Evolutionary conservation across 495 filamentous ascomycete species (phyloP), one percentile per base, ranked within the genome.

Genomic region (Xylaria venustula): DNA sequence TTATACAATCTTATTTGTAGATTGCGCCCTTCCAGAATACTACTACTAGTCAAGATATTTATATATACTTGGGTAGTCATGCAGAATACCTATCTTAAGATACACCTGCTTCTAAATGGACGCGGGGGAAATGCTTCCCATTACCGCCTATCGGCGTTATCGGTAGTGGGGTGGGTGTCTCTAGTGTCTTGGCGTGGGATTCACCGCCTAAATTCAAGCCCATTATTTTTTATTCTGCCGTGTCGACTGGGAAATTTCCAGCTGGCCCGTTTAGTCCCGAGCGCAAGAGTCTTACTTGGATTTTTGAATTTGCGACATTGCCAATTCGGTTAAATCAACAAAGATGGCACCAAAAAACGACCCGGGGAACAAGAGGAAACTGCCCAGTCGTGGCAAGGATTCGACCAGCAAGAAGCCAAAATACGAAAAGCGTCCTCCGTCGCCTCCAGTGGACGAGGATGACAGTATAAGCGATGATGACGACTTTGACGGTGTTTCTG

Each of bases 391-490:
- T 42, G 72, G 65, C 49, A 81, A 80, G 52, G 65, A 71, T 41
- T 56, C 55, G 44, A 64, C 63, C 14, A 71, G 62, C 54, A 85
- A 84, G 64, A 84, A 84, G 58, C 71, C 74, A 11, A 84, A 77
- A 65, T 73, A 71, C 25, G 67, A 67, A 45, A 77, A 76, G 54
- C 67, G 65, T 58, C 64, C 63, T 25, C 65, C 64, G 20, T 32
- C 58, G 41, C 67, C 40, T 12, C 64, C 48, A 53, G 61, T 60
- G 15, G 68, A 71, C 7, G 54, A 56, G 20, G 60, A 65, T 9
- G 60, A 66, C 23, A 59, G 60, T 50, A 61, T 59, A 6, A 71
- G 58, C 11, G 68, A 71, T 25, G 76, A 75, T 40, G 71, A 65
- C 52, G 76, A 79, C 22, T 64, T 63, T 36, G 70, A 67, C 58